Evolutionary conservation across 2,329 filamentous ascomycete species (phyloP).

Genomic region (Ceratocystis cubensis): DNA sequence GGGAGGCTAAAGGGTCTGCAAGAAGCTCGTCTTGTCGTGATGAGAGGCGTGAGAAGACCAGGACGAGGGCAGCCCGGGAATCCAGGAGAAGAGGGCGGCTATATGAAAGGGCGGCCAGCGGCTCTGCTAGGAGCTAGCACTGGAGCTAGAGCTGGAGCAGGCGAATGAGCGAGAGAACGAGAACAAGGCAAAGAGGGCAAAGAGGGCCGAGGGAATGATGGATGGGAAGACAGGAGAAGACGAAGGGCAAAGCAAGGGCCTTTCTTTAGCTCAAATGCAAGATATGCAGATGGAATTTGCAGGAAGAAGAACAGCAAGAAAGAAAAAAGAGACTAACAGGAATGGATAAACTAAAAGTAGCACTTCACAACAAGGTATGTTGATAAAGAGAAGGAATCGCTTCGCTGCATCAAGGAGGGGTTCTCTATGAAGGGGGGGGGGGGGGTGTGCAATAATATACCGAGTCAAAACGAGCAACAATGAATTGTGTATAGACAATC

Average conservation of each 20-base stretch:
- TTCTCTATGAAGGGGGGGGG: not conserved
- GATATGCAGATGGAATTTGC: not conserved
- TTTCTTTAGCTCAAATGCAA: slow-evolving; percentile 4
- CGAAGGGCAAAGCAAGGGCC: not conserved
- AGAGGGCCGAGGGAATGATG: not conserved
- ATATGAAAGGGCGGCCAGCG: too few species aligned
- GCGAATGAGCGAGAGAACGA: too few species aligned
- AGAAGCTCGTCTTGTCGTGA: not conserved
- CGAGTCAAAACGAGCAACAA: too few species aligned
- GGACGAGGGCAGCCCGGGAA: not conserved
- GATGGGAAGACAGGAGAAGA: not conserved
- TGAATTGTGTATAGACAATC: too few species aligned
- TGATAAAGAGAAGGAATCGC: slow-evolving; percentile 1
- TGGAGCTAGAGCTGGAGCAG: too few species aligned
- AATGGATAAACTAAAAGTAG: not conserved
- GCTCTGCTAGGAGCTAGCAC: too few species aligned
- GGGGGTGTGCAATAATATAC: not conserved
- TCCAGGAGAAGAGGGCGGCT: too few species aligned
- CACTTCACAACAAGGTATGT: not conserved
- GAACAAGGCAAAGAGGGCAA: too few species aligned
- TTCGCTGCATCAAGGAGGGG: slow-evolving; percentile 5
- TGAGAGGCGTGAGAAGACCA: not conserved
- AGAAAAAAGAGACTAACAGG: slow-evolving; percentile 5
- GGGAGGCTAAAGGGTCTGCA: not conserved
- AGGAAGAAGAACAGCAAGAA: not conserved